Base-by-base conservation (phyloP, 176 grass and related monocot genomes). In the Oryza punctata region DNA sequence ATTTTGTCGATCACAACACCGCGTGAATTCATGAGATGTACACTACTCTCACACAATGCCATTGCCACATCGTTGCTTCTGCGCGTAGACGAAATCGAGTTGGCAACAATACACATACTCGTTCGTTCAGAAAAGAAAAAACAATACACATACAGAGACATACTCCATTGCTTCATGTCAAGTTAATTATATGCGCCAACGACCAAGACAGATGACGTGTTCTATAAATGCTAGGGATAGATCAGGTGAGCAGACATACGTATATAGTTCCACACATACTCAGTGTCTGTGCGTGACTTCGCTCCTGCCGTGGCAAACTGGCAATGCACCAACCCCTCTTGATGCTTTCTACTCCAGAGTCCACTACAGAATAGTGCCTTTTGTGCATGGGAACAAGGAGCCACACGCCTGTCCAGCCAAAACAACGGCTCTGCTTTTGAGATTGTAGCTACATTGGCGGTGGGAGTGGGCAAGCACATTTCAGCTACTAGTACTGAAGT, bases 361-460 rank as follows among this genome's bases (percentile, higher is more conserved):
- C 47, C 25, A 70, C 33, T 24, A 47, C 43, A 40, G 13, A 43
- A 71, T 15, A 30, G 23, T 23, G 12, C 7, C 63, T 45, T 70
- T 9, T 7, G 63, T 38, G 66, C 73, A 24, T 29, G 72, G n/a
- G 16, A 59, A 59, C 57, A 75, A 75, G 27, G 41, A 49, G n/a
- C 32, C 73, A 61, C 12, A 78, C 66, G 73, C 46, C 76, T 60
- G 73, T 38, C 73, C 73, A 8, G 75, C 68, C 9, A 65, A 49
- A 78, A 78, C 37, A 14, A 19, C 25, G 37, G 26, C 67, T 70
- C 83, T 13, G 3, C 49, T 85, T 84, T 78, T 70, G 37, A 85
- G 40, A 54, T 4, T 14, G 6, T 43, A 24, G 25, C 74, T 66
- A 23, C 29, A 57, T 29, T 32, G 12, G 14, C 46, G n/a, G 64